Evolutionary conservation across 345 rosid genomes (phyloP), one percentile per base, ranked within the genome.

Genomic region (Sonneratia caseolaris): DNA sequence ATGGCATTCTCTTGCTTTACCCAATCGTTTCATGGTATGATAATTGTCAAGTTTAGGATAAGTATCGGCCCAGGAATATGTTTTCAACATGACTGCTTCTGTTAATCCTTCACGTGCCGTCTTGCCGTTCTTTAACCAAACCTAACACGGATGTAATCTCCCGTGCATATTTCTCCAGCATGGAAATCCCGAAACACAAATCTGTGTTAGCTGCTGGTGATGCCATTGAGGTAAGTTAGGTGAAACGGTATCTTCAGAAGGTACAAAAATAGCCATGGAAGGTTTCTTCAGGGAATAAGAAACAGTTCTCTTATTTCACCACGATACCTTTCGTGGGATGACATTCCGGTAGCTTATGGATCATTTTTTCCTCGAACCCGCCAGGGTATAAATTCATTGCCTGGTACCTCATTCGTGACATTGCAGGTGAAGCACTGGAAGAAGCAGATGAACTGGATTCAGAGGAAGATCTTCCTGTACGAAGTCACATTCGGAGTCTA

Each of bases 381-480:
- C 37, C 3, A 10, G 66, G 9, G 5, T 61, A 61, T 61, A 61
- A 21, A 61, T 24, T 10, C 37, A 27, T 24, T 61, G 66, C 37
- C 11, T 12, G 36, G 16, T 61, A 0, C 9, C 66, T 15, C 37
- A 1, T 32, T 27, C 18, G 66, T 11, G 27, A 1, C 36, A 61
- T 61, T 32, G 66, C 66, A 61, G 37, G 37, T 61, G 37, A 61
- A 61, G 64, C 12, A n/a, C 35, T 22, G 13, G 64, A 12, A 35
- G 15, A 10, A 57, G 27, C 32, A 57, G 32, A 48, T 48, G 57
- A 56, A 67, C 71, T 43, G 64, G 59, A 43, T 61, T 73, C 66
- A 35, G 48, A 37, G 68, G 36, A 56, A 68, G 36, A 70, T 70
- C 72, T n/a, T 27, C 66, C 73, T 70, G 21, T 70, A 70, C 66